phyloP scores from a whole-genome alignment of 1,139 yeast genomes.

The Magnusiomyces tetraspermus region DNA sequence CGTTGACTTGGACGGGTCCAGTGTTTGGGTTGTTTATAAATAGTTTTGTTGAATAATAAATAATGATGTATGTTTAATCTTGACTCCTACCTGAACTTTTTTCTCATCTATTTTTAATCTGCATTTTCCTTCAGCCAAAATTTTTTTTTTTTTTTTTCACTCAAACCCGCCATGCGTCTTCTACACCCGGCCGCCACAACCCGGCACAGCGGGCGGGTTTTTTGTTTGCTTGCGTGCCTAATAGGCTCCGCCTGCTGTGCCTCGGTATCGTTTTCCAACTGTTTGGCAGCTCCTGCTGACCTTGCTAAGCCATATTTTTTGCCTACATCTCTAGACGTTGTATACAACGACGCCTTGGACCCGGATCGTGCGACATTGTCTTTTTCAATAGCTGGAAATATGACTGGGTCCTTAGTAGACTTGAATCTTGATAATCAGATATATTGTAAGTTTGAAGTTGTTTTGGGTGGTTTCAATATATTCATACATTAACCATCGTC shows the following conservation, averaged over 20 bases:
- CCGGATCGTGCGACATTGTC: constrained; percentile 8
- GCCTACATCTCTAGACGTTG: constrained; percentile 9
- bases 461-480: neutral
- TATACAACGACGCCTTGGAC: neutral
- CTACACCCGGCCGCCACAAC: too few species aligned
- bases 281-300: constrained; percentile 12
- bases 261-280: constrained; percentile 17
- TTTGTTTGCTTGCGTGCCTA: too few species aligned
- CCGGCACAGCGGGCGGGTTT: too few species aligned
- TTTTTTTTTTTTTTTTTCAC: too few species aligned
- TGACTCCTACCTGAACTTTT: too few species aligned
- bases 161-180: too few species aligned
- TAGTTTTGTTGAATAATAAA: too few species aligned
- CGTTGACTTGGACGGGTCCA: too few species aligned
- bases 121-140: too few species aligned
- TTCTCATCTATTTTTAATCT: too few species aligned
- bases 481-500: neutral
- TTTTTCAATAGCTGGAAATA: constrained; percentile 21
- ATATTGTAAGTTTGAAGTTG: constrained; percentile 13
- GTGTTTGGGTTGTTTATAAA: neutral
- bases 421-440: constrained; percentile 22
- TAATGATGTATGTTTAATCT: too few species aligned
- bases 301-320: constrained; percentile 5
- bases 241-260: too few species aligned
- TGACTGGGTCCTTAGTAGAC: constrained; percentile 21